A percentile compares a stretch with the other conserved stretches of the same genome.
These are phyloP conservation scores for Rhododendron vialii DNA, from an alignment of 148 eudicot species.

Conservation along the genomic window DNA sequence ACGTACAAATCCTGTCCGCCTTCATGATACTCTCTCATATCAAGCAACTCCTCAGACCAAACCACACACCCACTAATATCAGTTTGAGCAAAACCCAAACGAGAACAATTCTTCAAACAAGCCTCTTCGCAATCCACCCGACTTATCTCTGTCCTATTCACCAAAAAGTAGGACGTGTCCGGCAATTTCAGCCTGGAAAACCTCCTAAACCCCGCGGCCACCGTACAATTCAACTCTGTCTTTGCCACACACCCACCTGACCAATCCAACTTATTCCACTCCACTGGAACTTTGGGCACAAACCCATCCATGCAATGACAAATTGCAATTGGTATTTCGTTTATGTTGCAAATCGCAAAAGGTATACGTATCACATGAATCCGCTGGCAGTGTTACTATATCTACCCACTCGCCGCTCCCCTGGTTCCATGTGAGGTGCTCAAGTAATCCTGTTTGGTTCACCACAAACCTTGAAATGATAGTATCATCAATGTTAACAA, in stretches of 20 bases:
- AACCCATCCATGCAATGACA: slow-evolving; percentile 24
- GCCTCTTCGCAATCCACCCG: slow-evolving; percentile 9
- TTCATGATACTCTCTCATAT: slow-evolving; percentile 11
- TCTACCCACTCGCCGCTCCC: slow-evolving; percentile 10
- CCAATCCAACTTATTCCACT: slow-evolving; percentile 17
- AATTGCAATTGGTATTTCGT: background rate
- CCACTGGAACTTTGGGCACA: slow-evolving; percentile 8
- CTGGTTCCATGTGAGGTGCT: slow-evolving; percentile 14
- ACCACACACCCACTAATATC: slow-evolving; percentile 19
- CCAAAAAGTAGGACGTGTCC: slow-evolving; percentile 3
- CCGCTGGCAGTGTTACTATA: background rate
- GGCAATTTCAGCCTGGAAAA: slow-evolving; percentile 25
- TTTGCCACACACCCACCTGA: slow-evolving; percentile 19
- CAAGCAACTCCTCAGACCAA: slow-evolving; percentile 22
- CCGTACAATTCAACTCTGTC: slow-evolving; percentile 13
- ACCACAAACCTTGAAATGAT: slow-evolving; percentile 21
- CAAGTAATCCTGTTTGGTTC: slow-evolving; percentile 12
- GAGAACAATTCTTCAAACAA: slow-evolving; percentile 24
- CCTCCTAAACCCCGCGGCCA: slow-evolving; percentile 11
- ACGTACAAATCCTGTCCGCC: slow-evolving; percentile 22
- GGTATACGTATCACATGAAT: slow-evolving; percentile 14
- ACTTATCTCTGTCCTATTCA: background rate
- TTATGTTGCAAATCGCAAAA: slow-evolving; percentile 11
- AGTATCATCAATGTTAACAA: background rate
- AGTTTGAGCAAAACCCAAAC: slow-evolving; percentile 24